Evolutionary conservation across 768 basidiomycete genomes (phyloP).

Genomic region (Psilocybe sp.): DNA sequence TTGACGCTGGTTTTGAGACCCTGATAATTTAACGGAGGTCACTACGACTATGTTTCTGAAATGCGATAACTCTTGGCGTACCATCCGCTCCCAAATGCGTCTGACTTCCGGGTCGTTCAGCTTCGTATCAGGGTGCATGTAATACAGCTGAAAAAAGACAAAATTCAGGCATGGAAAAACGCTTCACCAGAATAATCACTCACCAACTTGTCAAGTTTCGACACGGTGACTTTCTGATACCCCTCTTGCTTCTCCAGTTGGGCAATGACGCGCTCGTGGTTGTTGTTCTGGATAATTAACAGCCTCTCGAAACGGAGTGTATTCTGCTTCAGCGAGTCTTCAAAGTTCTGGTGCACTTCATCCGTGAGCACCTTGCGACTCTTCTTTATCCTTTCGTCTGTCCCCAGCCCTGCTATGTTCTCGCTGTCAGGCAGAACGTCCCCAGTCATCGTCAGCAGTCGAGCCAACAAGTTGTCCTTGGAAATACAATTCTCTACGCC

Average conservation of each 20-base stretch:
- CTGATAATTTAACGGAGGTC: neutral
- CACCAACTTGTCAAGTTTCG: conserved; percentile 8
- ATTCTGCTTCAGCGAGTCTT: conserved; percentile 5
- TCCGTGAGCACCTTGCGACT: conserved; percentile 5
- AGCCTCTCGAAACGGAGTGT: conserved; percentile 7
- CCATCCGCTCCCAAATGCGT: conserved; percentile 7
- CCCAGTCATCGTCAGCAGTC: conserved; percentile 21
- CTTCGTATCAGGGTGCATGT: neutral
- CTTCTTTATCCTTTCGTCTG: conserved; percentile 2
- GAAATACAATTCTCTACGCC: conserved; percentile 29
- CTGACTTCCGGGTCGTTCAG: conserved; percentile 1
- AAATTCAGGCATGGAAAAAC: too few relatives aligned
- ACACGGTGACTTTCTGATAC: neutral
- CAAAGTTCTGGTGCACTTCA: conserved; percentile 5
- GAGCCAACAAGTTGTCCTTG: conserved; percentile 25
- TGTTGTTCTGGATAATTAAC: conserved; percentile 9
- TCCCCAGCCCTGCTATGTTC: neutral
- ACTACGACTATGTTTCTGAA: neutral
- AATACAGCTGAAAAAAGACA: neutral
- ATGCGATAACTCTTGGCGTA: neutral
- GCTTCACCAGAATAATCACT: neutral
- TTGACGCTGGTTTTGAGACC: conserved; percentile 6
- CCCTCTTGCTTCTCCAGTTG: conserved; percentile 7
- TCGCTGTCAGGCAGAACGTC: conserved; percentile 8
- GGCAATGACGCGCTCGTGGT: conserved; percentile 4